Evolutionary conservation across 2,329 filamentous ascomycete genomes (phyloP).

Genomic region (Alternaria ventricosa): DNA sequence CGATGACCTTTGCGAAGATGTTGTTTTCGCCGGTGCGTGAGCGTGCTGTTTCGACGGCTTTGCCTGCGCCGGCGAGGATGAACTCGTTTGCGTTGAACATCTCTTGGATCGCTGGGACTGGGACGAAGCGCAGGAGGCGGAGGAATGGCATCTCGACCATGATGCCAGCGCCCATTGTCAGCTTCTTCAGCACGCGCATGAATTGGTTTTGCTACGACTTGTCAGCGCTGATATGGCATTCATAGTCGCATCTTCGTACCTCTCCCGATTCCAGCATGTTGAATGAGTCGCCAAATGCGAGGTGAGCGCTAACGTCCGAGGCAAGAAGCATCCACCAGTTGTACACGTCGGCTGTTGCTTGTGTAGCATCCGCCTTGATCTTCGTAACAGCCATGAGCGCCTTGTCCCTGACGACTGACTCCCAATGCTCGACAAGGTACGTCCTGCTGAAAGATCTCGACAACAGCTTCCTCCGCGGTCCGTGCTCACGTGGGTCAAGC

Average conservation of each 20-base stretch:
- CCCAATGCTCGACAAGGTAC: slow-evolving; percentile 47
- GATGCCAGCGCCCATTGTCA: slow-evolving; percentile 45
- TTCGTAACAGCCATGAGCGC: slow-evolving; percentile 40
- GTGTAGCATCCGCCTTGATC: slow-evolving; percentile 35
- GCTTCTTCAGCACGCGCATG: slow-evolving; percentile 45
- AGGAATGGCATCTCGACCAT: slow-evolving; percentile 47
- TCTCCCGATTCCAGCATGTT: slow-evolving; percentile 48
- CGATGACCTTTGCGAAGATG: slow-evolving; percentile 44
- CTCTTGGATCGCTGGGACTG: slow-evolving; percentile 36
- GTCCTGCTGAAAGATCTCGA: slow-evolving; percentile 46
- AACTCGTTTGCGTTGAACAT: slow-evolving; percentile 46
- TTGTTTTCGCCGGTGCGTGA: slow-evolving; percentile 39
- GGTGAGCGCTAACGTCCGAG: slow-evolving; percentile 45
- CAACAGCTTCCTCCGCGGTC: slow-evolving; percentile 44
- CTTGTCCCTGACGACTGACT: slow-evolving; percentile 43
- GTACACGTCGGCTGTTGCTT: slow-evolving; percentile 41
- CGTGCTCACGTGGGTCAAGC: slow-evolving; percentile 45
- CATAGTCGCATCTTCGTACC: slow-evolving; percentile 21
- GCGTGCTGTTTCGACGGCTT: slow-evolving; percentile 40
- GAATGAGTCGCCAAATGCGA: slow-evolving; percentile 51
- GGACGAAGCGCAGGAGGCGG: slow-evolving; percentile 42
- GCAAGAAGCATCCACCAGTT: slow-evolving; percentile 51
- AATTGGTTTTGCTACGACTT: slow-evolving; percentile 40
- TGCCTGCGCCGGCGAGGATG: slow-evolving; percentile 37
- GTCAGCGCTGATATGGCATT: background rate